These are phyloP conservation scores for Rhodotorula mucilaginosa DNA, from an alignment of 1,284 basidiomycete species.

Conservation along the genomic window DNA sequence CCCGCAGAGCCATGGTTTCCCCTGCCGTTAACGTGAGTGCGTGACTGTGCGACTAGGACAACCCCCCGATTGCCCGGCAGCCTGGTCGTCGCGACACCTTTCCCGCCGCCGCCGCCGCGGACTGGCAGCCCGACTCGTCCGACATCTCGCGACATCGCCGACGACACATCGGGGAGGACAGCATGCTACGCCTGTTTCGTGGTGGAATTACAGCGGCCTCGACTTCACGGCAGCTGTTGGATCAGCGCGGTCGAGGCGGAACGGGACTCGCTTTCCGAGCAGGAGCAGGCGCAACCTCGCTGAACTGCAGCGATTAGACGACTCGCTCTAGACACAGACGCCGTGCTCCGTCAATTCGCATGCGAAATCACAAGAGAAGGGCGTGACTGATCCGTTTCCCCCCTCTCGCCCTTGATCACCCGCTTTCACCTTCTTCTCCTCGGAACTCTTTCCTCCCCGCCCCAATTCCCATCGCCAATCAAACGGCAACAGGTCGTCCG, in stretches of 20 bases:
- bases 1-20: conserved; percentile 9
- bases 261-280: too few species aligned
- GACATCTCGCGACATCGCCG: neutral
- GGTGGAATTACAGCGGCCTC: too few species aligned
- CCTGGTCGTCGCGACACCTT: neutral
- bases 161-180: neutral
- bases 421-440: neutral
- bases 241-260: too few species aligned
- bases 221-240: too few species aligned
- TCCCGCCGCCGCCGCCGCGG: conserved; percentile 1
- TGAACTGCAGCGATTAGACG: neutral
- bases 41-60: neutral
- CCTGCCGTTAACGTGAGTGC: conserved; percentile 30
- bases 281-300: too few species aligned
- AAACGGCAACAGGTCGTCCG: conserved; percentile 72
- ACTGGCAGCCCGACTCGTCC: neutral
- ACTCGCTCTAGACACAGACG: neutral
- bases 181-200: too few species aligned
- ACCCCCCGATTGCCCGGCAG: neutral
- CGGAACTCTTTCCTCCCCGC: neutral
- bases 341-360: neutral
- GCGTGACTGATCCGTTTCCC: neutral
- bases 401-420: neutral
- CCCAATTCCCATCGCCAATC: neutral
- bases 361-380: too few species aligned